Evolutionary conservation across 257 asterid species (phyloP).

Genomic region (Solanum commersonii): DNA sequence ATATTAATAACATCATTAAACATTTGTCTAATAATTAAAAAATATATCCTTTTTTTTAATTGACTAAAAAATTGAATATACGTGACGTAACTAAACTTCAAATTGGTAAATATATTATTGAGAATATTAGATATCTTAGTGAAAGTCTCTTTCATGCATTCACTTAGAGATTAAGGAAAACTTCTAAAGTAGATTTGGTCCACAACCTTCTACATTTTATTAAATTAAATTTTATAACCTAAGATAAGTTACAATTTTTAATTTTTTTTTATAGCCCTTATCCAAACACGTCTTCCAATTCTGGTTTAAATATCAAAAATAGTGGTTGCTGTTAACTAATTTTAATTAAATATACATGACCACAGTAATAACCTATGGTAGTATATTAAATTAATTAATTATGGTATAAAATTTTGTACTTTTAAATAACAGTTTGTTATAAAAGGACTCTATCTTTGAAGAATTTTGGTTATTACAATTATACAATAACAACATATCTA

Average conservation of each 20-base stretch:
- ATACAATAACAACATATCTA: neutral
- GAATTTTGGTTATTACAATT: neutral
- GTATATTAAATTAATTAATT: neutral
- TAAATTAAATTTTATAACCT: neutral
- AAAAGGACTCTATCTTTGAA: neutral
- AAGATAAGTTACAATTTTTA: neutral
- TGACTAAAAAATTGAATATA: neutral
- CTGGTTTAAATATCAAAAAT: neutral
- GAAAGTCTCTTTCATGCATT: neutral
- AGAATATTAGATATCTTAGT: neutral
- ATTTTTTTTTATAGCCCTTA: neutral
- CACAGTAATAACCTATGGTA: neutral
- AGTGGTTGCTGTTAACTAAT: neutral
- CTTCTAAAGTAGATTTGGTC: neutral
- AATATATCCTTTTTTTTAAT: neutral
- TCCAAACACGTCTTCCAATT: neutral
- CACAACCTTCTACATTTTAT: neutral
- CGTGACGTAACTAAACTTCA: neutral
- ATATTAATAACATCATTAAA: neutral
- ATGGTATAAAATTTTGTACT: neutral
- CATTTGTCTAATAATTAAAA: too few species aligned
- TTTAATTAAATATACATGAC: neutral
- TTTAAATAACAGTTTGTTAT: neutral
- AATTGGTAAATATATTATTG: neutral
- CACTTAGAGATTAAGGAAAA: constrained; percentile 11